Percentiles rank a stretch among this genome's conserved stretches.
Conservation (phyloP, 805 yeast genomes). For the Priceomyces melissophilus region DNA sequence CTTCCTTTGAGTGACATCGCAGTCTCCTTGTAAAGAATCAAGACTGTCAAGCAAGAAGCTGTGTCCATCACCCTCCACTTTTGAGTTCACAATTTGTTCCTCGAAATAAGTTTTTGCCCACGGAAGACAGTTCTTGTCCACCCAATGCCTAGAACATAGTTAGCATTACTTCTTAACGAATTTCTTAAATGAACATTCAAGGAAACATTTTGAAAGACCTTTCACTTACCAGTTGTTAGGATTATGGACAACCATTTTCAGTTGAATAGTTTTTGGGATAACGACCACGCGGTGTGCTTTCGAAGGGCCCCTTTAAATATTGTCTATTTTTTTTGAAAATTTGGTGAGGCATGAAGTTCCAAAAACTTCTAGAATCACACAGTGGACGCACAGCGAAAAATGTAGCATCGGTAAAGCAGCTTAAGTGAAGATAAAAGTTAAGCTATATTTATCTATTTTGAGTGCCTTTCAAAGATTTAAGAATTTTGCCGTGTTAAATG, state of each 20-base stretch:
- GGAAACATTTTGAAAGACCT: not conserved
- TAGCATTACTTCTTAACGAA: not conserved
- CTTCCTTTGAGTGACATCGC: slow-evolving; percentile 81
- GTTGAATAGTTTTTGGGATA: no score
- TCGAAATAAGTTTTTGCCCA: slow-evolving; percentile 56
- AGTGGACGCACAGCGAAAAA: no score
- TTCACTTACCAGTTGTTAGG: slow-evolving; percentile 62
- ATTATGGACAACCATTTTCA: slow-evolving; percentile 60
- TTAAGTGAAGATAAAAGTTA: no score
- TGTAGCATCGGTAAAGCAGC: no score
- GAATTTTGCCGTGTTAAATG: no score
- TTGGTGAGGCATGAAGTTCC: slow-evolving; percentile 1
- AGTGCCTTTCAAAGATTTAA: no score
- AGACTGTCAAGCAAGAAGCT: slow-evolving; percentile 36
- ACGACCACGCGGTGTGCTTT: no score
- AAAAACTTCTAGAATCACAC: slow-evolving; percentile 1
- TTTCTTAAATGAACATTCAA: not conserved
- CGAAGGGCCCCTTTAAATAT: no score
- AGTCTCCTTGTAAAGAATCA: slow-evolving; percentile 57
- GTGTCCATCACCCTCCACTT: slow-evolving; percentile 21
- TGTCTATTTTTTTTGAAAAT: no score
- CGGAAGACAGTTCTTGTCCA: slow-evolving; percentile 62
- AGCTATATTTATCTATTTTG: no score
- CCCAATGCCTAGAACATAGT: slow-evolving; percentile 54
- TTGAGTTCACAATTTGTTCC: slow-evolving; percentile 30